phyloP scores from a whole-genome alignment of 2,329 filamentous ascomycete species.

The Phyllosticta paracitricarpa region DNA sequence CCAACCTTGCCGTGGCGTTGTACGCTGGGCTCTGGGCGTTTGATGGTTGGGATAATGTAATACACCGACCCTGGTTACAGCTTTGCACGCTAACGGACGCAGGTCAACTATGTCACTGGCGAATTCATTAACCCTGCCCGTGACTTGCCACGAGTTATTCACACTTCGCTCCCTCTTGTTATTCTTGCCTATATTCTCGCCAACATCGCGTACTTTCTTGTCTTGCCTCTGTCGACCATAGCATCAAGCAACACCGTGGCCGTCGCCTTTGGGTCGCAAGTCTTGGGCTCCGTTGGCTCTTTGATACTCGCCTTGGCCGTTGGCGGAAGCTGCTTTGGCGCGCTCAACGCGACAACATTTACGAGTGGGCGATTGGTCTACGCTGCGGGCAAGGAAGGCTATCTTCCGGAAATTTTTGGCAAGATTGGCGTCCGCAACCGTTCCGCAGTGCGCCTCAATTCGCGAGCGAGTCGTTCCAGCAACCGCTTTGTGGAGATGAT shows the following conservation, averaged over 20 bases:
- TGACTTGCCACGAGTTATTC: conserved; percentile 88
- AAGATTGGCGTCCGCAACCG: conserved; percentile 60
- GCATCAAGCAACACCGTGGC: conserved; percentile 91
- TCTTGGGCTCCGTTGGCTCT: conserved; percentile 76
- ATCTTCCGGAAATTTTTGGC: conserved; percentile 75
- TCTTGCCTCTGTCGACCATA: conserved; percentile 70
- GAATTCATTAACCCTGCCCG: conserved; percentile 88
- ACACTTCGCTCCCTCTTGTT: conserved; percentile 91
- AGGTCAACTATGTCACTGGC: conserved; percentile 96
- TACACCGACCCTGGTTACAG: conserved; percentile 23
- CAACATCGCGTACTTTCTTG: conserved; percentile 89
- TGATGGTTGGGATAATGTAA: conserved; percentile 96
- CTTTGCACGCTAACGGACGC: conserved; percentile 11
- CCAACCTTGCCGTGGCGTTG: conserved; percentile 83
- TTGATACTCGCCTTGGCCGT: conserved; percentile 83
- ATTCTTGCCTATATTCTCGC: conserved; percentile 84
- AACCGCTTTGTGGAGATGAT: conserved; percentile 1
- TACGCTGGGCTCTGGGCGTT: conserved; percentile 97
- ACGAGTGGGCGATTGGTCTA: conserved; percentile 89
- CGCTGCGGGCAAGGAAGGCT: conserved; percentile 89
- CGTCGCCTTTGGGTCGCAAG: conserved; percentile 80
- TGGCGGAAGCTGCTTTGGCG: conserved; percentile 83
- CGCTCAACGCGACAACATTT: conserved; percentile 88
- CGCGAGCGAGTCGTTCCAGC: background rate
- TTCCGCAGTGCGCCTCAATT: conserved; percentile 23